These are phyloP conservation scores for Penicillium griseofulvum DNA, from an alignment of 2,329 filamentous ascomycete species.

Conservation along the genomic window DNA sequence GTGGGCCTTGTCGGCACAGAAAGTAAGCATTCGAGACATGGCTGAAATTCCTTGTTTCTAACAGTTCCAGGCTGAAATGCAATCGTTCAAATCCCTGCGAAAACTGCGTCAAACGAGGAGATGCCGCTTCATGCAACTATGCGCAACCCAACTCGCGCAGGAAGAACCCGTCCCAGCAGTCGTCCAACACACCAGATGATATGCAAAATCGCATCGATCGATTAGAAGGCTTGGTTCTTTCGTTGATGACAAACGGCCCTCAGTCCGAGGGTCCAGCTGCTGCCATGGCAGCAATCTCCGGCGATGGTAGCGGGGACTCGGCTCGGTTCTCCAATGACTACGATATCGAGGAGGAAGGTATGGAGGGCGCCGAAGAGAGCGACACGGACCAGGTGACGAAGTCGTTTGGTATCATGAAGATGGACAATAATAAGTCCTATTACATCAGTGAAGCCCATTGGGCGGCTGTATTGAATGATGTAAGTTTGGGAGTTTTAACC, in stretches of 20 bases:
- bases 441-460: constrained; percentile 83
- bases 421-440: constrained; percentile 74
- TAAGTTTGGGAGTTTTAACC: constrained; percentile 31
- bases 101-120: constrained; percentile 87
- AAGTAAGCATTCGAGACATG: constrained; percentile 60
- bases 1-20: constrained; percentile 83
- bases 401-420: constrained; percentile 77
- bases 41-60: constrained; percentile 3
- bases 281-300: constrained; percentile 57
- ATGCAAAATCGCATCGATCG: constrained; percentile 99
- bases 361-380: constrained; percentile 61
- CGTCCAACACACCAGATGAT: constrained; percentile 72
- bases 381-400: constrained; percentile 69
- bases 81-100: constrained; percentile 88
- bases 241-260: constrained; percentile 87
- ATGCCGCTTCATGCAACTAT: constrained; percentile 80
- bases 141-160: constrained; percentile 67
- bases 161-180: constrained; percentile 61
- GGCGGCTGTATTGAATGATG: constrained; percentile 73
- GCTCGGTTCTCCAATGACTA: constrained; percentile 36
- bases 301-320: constrained; percentile 41
- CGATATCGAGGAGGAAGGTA: constrained; percentile 54
- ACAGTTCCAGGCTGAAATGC: constrained; percentile 69
- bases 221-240: constrained; percentile 85
- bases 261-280: constrained; percentile 58